phyloP scores from a whole-genome alignment of 2,329 filamentous ascomycete genomes.

The Byssoonygena ceratinophila region DNA sequence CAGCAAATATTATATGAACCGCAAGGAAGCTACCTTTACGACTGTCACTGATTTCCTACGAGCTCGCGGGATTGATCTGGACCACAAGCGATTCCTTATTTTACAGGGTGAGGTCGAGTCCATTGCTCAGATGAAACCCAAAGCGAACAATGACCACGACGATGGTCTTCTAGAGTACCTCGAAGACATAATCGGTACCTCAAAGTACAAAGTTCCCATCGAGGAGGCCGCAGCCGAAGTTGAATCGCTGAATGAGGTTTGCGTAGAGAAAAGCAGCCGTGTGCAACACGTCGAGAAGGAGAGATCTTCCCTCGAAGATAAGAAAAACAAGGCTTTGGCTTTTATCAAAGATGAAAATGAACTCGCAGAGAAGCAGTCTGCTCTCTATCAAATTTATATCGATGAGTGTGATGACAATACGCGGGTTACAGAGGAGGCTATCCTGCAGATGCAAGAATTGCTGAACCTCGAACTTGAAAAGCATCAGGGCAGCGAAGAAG shows the following conservation, averaged over 20 bases:
- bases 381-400: constrained; percentile 84
- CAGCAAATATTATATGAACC: constrained; percentile 96
- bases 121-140: constrained; percentile 98
- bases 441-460: constrained; percentile 78
- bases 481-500: constrained; percentile 77
- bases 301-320: constrained; percentile 82
- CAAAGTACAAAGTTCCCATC: constrained; percentile 94
- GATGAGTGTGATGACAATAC: constrained; percentile 83
- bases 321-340: constrained; percentile 86
- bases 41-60: constrained; percentile 77
- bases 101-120: constrained; percentile 96
- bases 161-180: constrained; percentile 93
- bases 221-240: constrained; percentile 87
- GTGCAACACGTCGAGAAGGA: constrained; percentile 98
- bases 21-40: constrained; percentile 81
- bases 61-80: constrained; percentile 82
- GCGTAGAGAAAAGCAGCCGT: constrained; percentile 84
- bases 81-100: constrained; percentile 97
- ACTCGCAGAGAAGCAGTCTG: constrained; percentile 74
- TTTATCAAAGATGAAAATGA: constrained; percentile 92
- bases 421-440: constrained; percentile 76
- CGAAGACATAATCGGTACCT: constrained; percentile 97
- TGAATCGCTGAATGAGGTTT: constrained; percentile 86
- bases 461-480: constrained; percentile 82
- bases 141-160: constrained; percentile 88